Evolutionary conservation across 805 yeast species (phyloP).

Genomic region (Barnettozyma siamensis): DNA sequence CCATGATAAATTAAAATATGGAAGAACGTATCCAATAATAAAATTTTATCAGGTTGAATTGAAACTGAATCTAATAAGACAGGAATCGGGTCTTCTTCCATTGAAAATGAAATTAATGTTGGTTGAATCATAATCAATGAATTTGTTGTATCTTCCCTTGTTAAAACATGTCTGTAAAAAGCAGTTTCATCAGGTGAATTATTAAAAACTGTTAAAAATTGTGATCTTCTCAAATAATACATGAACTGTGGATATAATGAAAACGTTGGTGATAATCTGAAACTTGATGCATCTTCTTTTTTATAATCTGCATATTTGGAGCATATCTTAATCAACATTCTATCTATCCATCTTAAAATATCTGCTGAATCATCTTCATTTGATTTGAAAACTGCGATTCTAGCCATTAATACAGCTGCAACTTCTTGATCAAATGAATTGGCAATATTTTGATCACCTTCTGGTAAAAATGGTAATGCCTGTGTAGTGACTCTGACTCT

Average conservation of each 20-base stretch:
- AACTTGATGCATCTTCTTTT: constrained; percentile 76
- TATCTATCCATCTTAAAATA: constrained; percentile 90
- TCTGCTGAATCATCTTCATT: constrained; percentile 88
- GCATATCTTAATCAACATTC: constrained; percentile 83
- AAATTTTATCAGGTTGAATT: constrained; percentile 78
- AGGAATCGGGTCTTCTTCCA: constrained; percentile 83
- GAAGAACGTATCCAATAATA: constrained; percentile 92
- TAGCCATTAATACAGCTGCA: constrained; percentile 89
- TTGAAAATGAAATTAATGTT: constrained; percentile 78
- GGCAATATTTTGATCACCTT: constrained; percentile 50
- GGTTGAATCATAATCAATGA: constrained; percentile 98
- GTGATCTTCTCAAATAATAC: constrained; percentile 93
- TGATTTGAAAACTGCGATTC: constrained; percentile 82
- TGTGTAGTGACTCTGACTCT: constrained; percentile 90
- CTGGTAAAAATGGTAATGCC: constrained; percentile 49
- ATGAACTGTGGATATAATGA: constrained; percentile 92
- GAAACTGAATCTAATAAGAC: constrained; percentile 92
- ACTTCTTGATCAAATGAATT: constrained; percentile 96
- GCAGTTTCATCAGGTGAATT: constrained; percentile 99
- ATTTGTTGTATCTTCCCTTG: constrained; percentile 88
- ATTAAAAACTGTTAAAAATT: constrained; percentile 91
- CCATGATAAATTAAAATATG: constrained; percentile 95
- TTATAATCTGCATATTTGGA: constrained; percentile 91
- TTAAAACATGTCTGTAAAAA: constrained; percentile 86
- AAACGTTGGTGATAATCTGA: constrained; percentile 78